Conservation (phyloP, 805 yeast species). For the Saccharomyces cerevisiae region DNA sequence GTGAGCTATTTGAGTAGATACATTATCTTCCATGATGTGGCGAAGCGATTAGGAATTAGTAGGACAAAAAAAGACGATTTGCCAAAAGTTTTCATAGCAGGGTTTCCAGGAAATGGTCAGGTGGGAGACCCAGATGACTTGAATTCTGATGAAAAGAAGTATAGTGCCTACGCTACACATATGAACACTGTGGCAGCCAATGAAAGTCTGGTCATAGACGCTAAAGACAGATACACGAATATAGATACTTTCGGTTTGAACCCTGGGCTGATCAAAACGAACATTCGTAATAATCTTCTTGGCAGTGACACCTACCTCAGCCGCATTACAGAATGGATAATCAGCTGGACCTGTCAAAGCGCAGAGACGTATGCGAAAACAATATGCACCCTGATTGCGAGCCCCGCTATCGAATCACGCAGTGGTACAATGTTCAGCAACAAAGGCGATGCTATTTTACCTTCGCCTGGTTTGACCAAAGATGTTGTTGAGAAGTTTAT, state of each 20-base stretch:
- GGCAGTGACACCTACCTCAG: conserved; percentile 27
- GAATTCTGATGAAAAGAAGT: conserved; percentile 27
- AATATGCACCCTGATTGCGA: conserved; percentile 28
- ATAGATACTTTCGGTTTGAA: conserved; percentile 33
- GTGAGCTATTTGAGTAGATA: conserved; percentile 33
- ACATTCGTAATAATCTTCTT: conserved; percentile 29
- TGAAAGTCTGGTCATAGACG: conserved; percentile 30
- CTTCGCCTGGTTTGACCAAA: conserved; percentile 25
- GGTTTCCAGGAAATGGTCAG: conserved; percentile 32
- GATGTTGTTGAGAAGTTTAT: conserved; percentile 26
- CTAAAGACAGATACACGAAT: conserved; percentile 13
- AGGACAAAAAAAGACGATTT: conserved; percentile 2
- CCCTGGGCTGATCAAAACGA: conserved; percentile 34
- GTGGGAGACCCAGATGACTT: conserved; percentile 31
- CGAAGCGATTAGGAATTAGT: conserved; percentile 16
- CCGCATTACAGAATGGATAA: conserved; percentile 20
- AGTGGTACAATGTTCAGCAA: conserved; percentile 30
- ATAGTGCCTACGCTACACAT: conserved; percentile 28
- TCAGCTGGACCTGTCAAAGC: conserved; percentile 28
- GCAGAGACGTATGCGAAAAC: conserved; percentile 31
- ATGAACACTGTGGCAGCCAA: conserved; percentile 39
- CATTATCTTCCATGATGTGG: conserved; percentile 26
- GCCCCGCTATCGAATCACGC: conserved; percentile 24
- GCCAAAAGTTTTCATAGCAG: conserved; percentile 35
- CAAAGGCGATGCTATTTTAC: conserved; percentile 22